These are phyloP conservation scores for Chlorophyllum brunneum DNA, from an alignment of 768 basidiomycete species.

Conservation along the genomic window DNA sequence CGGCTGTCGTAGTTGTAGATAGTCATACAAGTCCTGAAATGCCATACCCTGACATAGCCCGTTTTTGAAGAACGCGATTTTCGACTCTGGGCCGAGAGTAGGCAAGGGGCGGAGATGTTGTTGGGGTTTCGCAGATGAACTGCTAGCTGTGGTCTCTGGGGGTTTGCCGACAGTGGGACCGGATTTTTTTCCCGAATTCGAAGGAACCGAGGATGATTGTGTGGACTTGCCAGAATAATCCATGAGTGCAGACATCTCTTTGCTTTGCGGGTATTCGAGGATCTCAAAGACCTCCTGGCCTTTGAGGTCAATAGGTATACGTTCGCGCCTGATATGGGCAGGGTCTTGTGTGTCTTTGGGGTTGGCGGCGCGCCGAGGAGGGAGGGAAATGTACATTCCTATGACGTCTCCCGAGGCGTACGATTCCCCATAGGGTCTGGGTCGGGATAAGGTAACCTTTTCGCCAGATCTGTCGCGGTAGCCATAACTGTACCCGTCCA, in stretches of 20 bases:
- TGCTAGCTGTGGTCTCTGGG: constrained; percentile 48
- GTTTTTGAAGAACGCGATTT: constrained; percentile 89
- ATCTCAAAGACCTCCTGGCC: constrained; percentile 97
- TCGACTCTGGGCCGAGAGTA: constrained; percentile 56
- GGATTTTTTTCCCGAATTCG: constrained; percentile 58
- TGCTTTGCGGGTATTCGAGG: constrained; percentile 80
- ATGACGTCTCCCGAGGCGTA: constrained; percentile 85
- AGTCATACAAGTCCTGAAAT: constrained; percentile 88
- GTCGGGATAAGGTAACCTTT: constrained; percentile 81
- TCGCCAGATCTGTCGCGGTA: constrained; percentile 91
- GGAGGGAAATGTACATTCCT: constrained; percentile 91
- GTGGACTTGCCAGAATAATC: constrained; percentile 65
- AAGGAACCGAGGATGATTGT: constrained; percentile 51
- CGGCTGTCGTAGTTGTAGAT: constrained; percentile 71
- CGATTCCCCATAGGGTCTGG: constrained; percentile 67
- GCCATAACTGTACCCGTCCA: constrained; percentile 93
- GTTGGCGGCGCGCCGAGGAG: constrained; percentile 56
- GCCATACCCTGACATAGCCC: constrained; percentile 82
- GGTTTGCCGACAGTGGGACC: constrained; percentile 55
- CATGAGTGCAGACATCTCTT: constrained; percentile 91
- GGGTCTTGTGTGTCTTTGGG: constrained; percentile 72
- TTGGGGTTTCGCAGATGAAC: constrained; percentile 29
- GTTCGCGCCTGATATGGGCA: constrained; percentile 79
- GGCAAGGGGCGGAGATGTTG: constrained; percentile 62
- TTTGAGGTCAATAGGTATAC: constrained; percentile 92